Conservation (phyloP, 1,139 yeast genomes). For the Ashbya aceris region DNA sequence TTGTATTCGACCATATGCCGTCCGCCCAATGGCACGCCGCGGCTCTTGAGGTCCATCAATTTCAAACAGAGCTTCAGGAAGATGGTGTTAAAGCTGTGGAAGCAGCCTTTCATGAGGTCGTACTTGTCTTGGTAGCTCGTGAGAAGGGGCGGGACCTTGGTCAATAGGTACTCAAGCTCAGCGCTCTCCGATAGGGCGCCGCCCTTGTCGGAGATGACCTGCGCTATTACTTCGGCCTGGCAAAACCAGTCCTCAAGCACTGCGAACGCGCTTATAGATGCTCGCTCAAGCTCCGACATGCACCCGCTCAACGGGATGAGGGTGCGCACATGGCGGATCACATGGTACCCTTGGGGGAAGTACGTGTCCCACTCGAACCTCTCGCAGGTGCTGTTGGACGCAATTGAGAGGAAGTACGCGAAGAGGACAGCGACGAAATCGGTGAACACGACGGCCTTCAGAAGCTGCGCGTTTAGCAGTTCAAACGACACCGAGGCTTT, state of each 20-base stretch:
- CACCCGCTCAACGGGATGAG: conserved; percentile 2
- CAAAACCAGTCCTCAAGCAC: conserved; percentile 6
- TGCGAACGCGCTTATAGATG: neutral
- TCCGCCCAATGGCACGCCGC: conserved; percentile 4
- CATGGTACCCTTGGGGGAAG: conserved; percentile 3
- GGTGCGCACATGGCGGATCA: neutral
- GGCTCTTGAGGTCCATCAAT: conserved; percentile 1
- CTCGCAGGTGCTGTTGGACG: conserved; percentile 3
- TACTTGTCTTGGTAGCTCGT: neutral
- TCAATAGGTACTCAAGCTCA: neutral
- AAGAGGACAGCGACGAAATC: conserved; percentile 5
- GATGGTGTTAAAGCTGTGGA: neutral
- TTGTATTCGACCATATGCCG: conserved; percentile 1
- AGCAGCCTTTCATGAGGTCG: conserved; percentile 3
- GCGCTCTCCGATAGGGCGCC: conserved; percentile 1
- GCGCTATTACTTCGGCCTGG: conserved; percentile 4
- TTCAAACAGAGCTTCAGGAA: conserved; percentile 1
- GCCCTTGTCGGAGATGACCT: conserved; percentile 3
- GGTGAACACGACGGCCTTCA: conserved; percentile 1
- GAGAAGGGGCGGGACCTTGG: neutral
- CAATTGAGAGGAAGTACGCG: conserved; percentile 1
- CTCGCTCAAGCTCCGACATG: conserved; percentile 3
- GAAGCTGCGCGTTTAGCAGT: conserved; percentile 1
- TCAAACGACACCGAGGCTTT: conserved; percentile 1
- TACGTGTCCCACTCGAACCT: conserved; percentile 3